Base-by-base conservation (phyloP, 2,329 filamentous ascomycete genomes). In the Talaromyces sp. region DNA sequence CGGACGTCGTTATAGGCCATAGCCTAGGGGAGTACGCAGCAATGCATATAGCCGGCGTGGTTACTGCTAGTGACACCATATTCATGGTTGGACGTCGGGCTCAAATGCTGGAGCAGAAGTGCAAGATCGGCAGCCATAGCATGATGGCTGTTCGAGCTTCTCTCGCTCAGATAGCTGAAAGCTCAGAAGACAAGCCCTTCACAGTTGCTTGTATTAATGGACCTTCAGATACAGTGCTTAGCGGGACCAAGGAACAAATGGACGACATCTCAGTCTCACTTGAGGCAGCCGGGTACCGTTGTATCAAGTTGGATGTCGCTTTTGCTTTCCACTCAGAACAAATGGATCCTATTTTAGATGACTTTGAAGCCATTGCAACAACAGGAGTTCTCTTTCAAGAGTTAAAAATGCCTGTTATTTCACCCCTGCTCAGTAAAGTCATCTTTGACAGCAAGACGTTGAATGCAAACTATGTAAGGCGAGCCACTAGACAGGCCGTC, bases 191-290 rank as follows among this genome's bases (percentile, higher is more conserved):
- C 83, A 61, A 54, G 3, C 17, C 62, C n/a, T 69, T 78, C 47
- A 82, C 84, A 69, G 78, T 87, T 68, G 89, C 91, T n/a, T 94
- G 91, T 79, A 84, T 92, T 74, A 95, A 95, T 70, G 88, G 89
- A 0, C 88, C 89, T 0, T 82, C 86, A 62, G 90, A 92, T 73
- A 92, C 88, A 7, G 91, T 94, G 2, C 82, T 94, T 31, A 87
- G 86, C 68, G 77, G 85, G 19, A 84, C 82, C 61, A 84, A 86
- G 61, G 81, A 88, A 47, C 22, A 82, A 89, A 67, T 22, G 22
- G 22, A 22, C 22, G 22, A 22, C 22, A 22, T 22, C 22, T 22
- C 22, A 22, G 75, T 90, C 88, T 1, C 87, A 87, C 80, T 89
- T 4, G 74, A 79, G 17, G 74, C 77, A 15, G 79, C 82, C 67